These are phyloP conservation scores for Trichoderma lentiforme DNA, from an alignment of 2,329 filamentous ascomycete genomes.

Conservation along the genomic window DNA sequence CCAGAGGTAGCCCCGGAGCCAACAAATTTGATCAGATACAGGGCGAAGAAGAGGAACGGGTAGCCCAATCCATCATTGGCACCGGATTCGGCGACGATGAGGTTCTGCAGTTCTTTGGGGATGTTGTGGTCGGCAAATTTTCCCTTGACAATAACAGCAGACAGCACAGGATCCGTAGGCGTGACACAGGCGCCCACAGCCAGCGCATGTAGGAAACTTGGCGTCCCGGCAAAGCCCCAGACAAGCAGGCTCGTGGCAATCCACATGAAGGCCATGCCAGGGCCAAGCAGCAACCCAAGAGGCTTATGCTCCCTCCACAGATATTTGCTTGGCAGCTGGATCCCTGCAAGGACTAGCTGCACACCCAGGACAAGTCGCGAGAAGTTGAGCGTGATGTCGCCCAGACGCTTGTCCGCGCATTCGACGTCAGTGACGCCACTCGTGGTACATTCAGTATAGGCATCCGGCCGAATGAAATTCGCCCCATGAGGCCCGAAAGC, in stretches of 20 bases:
- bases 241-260: constrained; percentile 72
- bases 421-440: constrained; percentile 20
- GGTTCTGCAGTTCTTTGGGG: constrained; percentile 74
- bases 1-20: constrained; percentile 57
- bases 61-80: constrained; percentile 89
- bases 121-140: constrained; percentile 91
- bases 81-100: constrained; percentile 78
- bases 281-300: constrained; percentile 71
- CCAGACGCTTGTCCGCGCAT: constrained; percentile 57
- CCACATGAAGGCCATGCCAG: constrained; percentile 88
- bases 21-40: constrained; percentile 78
- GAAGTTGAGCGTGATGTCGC: constrained; percentile 77
- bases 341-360: constrained; percentile 82
- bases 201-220: constrained; percentile 74
- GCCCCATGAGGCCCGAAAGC: constrained; percentile 74
- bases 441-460: constrained; percentile 59
- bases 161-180: constrained; percentile 84
- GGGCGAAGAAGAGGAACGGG: constrained; percentile 78
- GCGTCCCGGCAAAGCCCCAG: constrained; percentile 69
- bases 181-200: constrained; percentile 84
- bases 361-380: constrained; percentile 83
- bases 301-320: constrained; percentile 75
- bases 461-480: constrained; percentile 69
- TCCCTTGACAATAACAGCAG: constrained; percentile 87
- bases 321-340: constrained; percentile 83